Evolutionary conservation across 1,139 yeast species (phyloP).

Genomic region (Geotrichum reessii): DNA sequence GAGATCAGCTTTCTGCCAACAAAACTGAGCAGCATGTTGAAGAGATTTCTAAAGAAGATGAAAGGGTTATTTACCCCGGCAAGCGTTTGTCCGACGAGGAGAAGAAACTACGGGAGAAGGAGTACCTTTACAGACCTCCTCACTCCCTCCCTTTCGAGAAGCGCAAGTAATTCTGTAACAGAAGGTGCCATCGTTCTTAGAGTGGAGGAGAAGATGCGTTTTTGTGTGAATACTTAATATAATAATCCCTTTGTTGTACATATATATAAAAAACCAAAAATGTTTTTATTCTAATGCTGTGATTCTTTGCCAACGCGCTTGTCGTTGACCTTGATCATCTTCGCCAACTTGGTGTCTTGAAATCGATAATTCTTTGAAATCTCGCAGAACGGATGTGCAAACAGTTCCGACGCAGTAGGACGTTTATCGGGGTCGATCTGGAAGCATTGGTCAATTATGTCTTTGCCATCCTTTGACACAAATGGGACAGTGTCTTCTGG

Average conservation of each 20-base stretch:
- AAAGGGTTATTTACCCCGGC: conserved; percentile 67
- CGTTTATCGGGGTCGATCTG: conserved; percentile 72
- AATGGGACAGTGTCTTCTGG: conserved; percentile 72
- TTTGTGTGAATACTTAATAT: not conserved
- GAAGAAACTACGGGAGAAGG: conserved; percentile 50
- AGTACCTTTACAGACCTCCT: conserved; percentile 60
- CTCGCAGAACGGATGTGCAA: conserved; percentile 57
- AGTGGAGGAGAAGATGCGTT: no score
- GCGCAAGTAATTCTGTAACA: conserved; percentile 12
- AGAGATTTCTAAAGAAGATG: conserved; percentile 49
- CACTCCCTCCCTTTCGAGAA: conserved; percentile 49
- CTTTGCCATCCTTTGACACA: conserved; percentile 59
- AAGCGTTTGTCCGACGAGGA: conserved; percentile 51
- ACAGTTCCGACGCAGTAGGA: conserved; percentile 76
- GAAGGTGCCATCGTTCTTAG: not conserved
- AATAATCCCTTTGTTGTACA: not conserved
- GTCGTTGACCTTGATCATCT: conserved; percentile 48
- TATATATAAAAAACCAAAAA: not conserved
- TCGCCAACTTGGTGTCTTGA: conserved; percentile 57
- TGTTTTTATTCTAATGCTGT: not conserved
- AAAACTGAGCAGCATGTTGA: conserved; percentile 39
- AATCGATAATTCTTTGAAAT: conserved; percentile 52
- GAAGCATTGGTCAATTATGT: conserved; percentile 73
- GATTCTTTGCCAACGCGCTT: conserved; percentile 30
- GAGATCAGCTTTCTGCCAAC: conserved; percentile 30